Evolutionary conservation across 2,329 filamentous ascomycete species (phyloP), one percentile per base, ranked within the genome.

Genomic region (Hypoxylon rubiginosum): DNA sequence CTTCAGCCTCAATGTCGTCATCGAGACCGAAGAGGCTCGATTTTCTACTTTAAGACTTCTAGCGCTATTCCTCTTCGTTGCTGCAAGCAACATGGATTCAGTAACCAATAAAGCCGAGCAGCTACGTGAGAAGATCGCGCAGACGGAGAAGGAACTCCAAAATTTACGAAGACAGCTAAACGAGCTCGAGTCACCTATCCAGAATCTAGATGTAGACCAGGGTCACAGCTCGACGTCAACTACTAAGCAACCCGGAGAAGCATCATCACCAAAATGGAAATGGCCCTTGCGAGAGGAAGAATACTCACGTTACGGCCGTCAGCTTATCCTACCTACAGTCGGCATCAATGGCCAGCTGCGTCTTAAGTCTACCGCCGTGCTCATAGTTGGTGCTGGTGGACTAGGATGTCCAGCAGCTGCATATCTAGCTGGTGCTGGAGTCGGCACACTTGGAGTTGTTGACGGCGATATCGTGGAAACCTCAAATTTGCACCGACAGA

Each of bases 401-500:
- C 82, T 99, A 11, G 96, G 96, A 10, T 98, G 93, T 76, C 96
- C 96, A 10, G 94, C 96, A 11, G 92, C 94, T 0, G 87, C 92
- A n/a, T 99, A 99, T 76, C 87, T 99, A 1, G 93, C 94, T 9
- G 95, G 93, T 21, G 92, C 96, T 1, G 96, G 96, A 0, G 86
- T 97, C 0, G 94, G 94, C 8, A 92, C 85, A 0, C 79, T 99
- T 17, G 94, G 95, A 0, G 82, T 99, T 7, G 88, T 96, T 24
- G 96, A 99, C 76, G 94, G 92, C 3, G 96, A 99, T 79, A 84
- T 84, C 0, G 95, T 99, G 30, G 96, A 98, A 76, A 82, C 86
- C 15, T 97, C 94, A 28, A 99, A 99, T 76, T 84, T 99, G 13
- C 96, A 98, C 81, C 90, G 96, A 0, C 96, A 99, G 80, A 89